These are phyloP conservation scores for Torrubiella hemipterigena DNA, from an alignment of 2,329 filamentous ascomycete genomes.

Conservation along the genomic window DNA sequence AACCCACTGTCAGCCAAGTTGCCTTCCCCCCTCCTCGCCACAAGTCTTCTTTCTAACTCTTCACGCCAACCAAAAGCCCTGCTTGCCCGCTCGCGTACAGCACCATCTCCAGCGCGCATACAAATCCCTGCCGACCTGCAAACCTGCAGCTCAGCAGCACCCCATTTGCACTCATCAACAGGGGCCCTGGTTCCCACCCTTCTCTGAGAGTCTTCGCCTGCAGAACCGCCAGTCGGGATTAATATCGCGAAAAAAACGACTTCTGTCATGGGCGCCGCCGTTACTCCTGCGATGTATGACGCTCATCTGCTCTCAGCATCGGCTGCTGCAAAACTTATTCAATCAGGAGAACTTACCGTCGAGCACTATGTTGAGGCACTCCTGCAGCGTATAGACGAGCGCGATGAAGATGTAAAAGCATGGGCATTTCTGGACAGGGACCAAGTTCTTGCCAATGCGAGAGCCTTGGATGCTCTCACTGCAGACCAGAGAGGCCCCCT, in stretches of 20 bases:
- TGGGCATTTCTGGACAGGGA: slow-evolving; percentile 36
- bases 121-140: no score
- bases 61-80: no score
- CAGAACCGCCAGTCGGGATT: no score
- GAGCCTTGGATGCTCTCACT: slow-evolving; percentile 35
- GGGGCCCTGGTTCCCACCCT: no score
- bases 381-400: slow-evolving; percentile 28
- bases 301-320: slow-evolving; percentile 21
- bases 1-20: no score
- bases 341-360: slow-evolving; percentile 29
- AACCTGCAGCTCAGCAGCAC: no score
- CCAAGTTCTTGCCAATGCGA: slow-evolving; percentile 36
- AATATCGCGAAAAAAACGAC: background rate
- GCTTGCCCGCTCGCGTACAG: no score
- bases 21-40: no score
- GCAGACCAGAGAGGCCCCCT: slow-evolving; percentile 36
- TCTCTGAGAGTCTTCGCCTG: no score
- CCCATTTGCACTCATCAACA: no score
- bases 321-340: slow-evolving; percentile 23
- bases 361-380: slow-evolving; percentile 35
- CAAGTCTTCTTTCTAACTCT: no score
- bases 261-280: slow-evolving; percentile 8
- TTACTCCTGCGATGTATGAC: slow-evolving; percentile 5
- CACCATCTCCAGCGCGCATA: no score
- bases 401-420: slow-evolving; percentile 33